Percentiles rank a stretch among this genome's conserved stretches.
These are phyloP conservation scores for Nemania diffusa DNA, from an alignment of 2,329 filamentous ascomycete species.

Conservation along the genomic window DNA sequence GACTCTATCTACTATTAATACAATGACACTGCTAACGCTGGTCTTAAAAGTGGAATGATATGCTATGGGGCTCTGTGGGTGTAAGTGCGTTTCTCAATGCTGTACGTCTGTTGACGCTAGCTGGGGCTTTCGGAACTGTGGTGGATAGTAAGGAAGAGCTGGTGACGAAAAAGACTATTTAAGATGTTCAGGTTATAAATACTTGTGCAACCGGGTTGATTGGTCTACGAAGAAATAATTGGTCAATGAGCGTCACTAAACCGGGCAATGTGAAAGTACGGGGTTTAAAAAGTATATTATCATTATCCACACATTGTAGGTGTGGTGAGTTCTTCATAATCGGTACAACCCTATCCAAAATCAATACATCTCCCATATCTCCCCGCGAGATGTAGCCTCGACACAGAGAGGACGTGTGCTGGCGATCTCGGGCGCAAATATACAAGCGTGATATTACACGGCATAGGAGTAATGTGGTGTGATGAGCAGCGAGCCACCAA, in stretches of 20 bases:
- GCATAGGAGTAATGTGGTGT: slow-evolving; percentile 11
- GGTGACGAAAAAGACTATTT: slow-evolving; percentile 34
- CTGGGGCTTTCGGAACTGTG: slow-evolving; percentile 44
- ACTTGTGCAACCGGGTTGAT: neutral
- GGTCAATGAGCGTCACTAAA: neutral
- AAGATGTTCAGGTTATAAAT: neutral
- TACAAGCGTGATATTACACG: slow-evolving; percentile 36
- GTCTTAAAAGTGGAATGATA: slow-evolving; percentile 45
- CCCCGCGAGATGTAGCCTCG: slow-evolving; percentile 26
- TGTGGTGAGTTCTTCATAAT: slow-evolving; percentile 36
- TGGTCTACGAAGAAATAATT: neutral
- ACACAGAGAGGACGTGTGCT: slow-evolving; percentile 7
- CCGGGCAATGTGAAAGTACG: neutral
- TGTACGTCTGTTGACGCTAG: slow-evolving; percentile 43
- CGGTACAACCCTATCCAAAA: slow-evolving; percentile 41
- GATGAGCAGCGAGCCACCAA: slow-evolving; percentile 24
- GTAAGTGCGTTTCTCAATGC: slow-evolving; percentile 46
- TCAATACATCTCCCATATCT: slow-evolving; percentile 25
- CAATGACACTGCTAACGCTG: slow-evolving; percentile 14
- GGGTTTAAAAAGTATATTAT: slow-evolving; percentile 39
- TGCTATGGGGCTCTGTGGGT: slow-evolving; percentile 45
- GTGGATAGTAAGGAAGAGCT: slow-evolving; percentile 7
- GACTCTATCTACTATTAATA: neutral
- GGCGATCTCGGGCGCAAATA: slow-evolving; percentile 24
- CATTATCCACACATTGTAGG: slow-evolving; percentile 38